Evolutionary conservation across 129 eudicot species (phyloP).

Genomic region (Escallonia herrerae): DNA sequence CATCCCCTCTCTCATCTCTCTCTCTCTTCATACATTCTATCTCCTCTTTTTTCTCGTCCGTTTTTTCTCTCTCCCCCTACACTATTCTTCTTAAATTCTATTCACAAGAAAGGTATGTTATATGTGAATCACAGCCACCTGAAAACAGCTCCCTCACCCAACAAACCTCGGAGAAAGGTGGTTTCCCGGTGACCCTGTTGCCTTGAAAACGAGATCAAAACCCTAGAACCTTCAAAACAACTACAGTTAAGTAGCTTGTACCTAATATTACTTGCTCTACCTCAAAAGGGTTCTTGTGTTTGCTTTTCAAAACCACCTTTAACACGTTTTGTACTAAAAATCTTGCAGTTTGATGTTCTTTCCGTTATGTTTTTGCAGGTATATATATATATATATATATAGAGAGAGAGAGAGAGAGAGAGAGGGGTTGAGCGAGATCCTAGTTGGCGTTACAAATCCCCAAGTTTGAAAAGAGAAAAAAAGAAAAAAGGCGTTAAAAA

Average conservation of each 20-base stretch:
- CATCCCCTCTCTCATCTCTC: conserved; percentile 9
- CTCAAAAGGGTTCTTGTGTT: conserved; percentile 13
- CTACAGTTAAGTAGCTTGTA: background rate
- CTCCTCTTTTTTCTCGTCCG: conserved; percentile 18
- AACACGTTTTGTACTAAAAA: background rate
- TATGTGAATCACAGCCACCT: conserved; percentile 11
- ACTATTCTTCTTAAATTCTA: conserved; percentile 50
- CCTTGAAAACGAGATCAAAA: conserved; percentile 16
- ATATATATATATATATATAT: background rate
- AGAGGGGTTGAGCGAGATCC: conserved; percentile 6
- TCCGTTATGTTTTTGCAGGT: background rate
- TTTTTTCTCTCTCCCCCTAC: conserved; percentile 19
- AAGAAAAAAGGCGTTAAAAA: conserved; percentile 10
- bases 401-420: conserved; percentile 1
- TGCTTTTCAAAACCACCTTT: conserved; percentile 13
- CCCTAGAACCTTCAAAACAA: too few species aligned
- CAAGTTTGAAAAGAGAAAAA: background rate
- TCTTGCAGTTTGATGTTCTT: background rate
- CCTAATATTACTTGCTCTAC: background rate
- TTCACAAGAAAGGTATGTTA: conserved; percentile 46
- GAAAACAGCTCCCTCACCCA: conserved; percentile 25
- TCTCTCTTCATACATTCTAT: conserved; percentile 6
- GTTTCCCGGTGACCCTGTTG: conserved; percentile 32
- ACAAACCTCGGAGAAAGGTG: conserved; percentile 5
- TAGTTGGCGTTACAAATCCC: conserved; percentile 9